Evolutionary conservation across 176 grass and related monocot species (phyloP).

Genomic region (Typha latifolia): DNA sequence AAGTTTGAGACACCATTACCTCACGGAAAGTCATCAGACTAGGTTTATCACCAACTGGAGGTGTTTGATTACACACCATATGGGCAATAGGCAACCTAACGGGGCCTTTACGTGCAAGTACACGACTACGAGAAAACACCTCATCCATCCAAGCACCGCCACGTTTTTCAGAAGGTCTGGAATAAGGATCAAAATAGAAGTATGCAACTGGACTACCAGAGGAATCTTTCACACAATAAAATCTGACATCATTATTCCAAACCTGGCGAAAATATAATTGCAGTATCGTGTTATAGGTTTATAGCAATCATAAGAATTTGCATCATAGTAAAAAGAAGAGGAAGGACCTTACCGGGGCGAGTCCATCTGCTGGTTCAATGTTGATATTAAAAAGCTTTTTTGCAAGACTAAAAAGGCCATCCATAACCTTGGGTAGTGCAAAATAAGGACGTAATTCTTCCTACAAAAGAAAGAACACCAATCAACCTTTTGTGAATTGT

Average conservation of each 20-base stretch:
- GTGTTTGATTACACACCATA: conserved; percentile 96
- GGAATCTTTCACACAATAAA: conserved; percentile 93
- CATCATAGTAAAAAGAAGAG: conserved; percentile 5
- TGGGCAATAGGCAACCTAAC: conserved; percentile 87
- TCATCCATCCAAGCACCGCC: conserved; percentile 98
- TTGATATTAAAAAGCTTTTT: conserved; percentile 83
- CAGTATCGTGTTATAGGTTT: not conserved
- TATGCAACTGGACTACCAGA: conserved; percentile 73
- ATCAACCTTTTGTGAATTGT: not conserved
- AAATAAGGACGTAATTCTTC: conserved; percentile 96
- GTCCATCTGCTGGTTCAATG: conserved; percentile 74
- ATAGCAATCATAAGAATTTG: not conserved
- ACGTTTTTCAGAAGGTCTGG: conserved; percentile 92
- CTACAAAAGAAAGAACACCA: conserved; percentile 23
- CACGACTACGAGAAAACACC: conserved; percentile 75
- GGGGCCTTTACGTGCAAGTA: conserved; percentile 65
- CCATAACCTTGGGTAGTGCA: conserved; percentile 89
- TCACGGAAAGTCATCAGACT: conserved; percentile 98
- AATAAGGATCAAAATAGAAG: conserved; percentile 97
- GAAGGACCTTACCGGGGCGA: conserved; percentile 68
- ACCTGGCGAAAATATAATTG: conserved; percentile 34
- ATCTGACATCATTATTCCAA: conserved; percentile 86
- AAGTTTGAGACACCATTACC: conserved; percentile 32
- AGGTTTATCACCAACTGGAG: conserved; percentile 86
- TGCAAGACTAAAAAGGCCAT: conserved; percentile 86